Evolutionary conservation across 257 asterid genomes (phyloP).

Genomic region (Echites panduratus): DNA sequence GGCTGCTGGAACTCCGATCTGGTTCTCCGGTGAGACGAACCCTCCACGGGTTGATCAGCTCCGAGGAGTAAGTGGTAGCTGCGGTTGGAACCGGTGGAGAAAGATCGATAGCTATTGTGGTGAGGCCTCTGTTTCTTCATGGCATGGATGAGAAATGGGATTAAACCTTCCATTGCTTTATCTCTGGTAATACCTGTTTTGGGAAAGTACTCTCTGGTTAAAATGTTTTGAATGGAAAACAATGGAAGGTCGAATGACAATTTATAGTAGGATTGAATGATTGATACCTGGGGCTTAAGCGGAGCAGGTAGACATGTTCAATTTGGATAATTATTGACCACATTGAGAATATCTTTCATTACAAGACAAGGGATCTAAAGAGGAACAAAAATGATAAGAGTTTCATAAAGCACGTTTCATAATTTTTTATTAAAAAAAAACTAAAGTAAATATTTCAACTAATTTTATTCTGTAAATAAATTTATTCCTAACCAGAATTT

Average conservation of each 20-base stretch:
- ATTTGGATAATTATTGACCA: not conserved
- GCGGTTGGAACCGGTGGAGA: constrained; percentile 49
- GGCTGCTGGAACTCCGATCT: constrained; percentile 31
- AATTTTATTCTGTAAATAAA: too few relatives aligned
- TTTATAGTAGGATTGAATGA: constrained; percentile 3
- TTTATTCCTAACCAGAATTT: too few relatives aligned
- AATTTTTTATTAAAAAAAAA: too few relatives aligned
- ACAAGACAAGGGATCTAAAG: too few relatives aligned
- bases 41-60: constrained; percentile 28
- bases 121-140: constrained; percentile 37
- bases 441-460: too few relatives aligned
- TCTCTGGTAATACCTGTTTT: too few relatives aligned
- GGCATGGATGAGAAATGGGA: constrained; percentile 54
- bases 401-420: too few relatives aligned
- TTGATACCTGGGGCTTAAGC: not conserved
- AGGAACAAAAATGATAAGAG: too few relatives aligned
- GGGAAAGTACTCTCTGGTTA: not conserved
- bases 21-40: constrained; percentile 42
- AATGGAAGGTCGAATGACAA: not conserved
- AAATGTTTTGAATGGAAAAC: not conserved
- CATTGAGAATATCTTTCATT: not conserved
- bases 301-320: not conserved
- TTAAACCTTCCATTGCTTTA: constrained; percentile 57
- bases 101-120: constrained; percentile 37
- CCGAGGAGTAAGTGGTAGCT: constrained; percentile 53